Conservation (phyloP, 2,329 filamentous ascomycete genomes). For the Fusarium subtropicale region DNA sequence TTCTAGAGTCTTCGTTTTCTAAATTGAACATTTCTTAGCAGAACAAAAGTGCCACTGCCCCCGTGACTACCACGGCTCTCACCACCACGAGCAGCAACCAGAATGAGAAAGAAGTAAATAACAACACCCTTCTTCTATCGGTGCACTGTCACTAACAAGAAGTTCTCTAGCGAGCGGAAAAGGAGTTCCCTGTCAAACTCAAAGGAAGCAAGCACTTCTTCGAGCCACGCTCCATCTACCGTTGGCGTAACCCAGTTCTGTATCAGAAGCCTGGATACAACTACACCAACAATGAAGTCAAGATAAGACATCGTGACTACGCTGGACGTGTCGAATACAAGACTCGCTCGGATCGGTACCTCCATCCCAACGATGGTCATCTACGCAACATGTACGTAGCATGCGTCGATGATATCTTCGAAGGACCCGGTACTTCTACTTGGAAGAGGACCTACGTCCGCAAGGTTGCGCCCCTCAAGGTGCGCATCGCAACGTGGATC, state of each 20-base stretch:
- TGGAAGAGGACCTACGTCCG: conserved; percentile 47
- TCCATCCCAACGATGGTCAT: conserved; percentile 45
- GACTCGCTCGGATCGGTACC: conserved; percentile 43
- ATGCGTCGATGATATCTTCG: conserved; percentile 43
- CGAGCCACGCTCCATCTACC: conserved; percentile 34
- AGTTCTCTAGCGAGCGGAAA: conserved; percentile 32
- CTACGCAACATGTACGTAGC: conserved; percentile 46
- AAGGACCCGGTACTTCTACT: conserved; percentile 43
- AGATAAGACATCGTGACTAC: conserved; percentile 42
- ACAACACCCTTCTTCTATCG: not conserved
- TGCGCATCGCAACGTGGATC: conserved; percentile 46
- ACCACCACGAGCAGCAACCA: conserved; percentile 19
- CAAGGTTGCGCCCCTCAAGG: conserved; percentile 44
- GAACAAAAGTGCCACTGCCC: conserved; percentile 32
- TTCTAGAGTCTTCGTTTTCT: conserved; percentile 30
- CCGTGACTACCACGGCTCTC: conserved; percentile 30
- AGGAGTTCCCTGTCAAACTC: conserved; percentile 45
- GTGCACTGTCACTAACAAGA: conserved; percentile 14
- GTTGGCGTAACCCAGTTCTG: conserved; percentile 41
- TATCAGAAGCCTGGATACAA: conserved; percentile 42
- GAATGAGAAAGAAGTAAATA: conserved; percentile 37
- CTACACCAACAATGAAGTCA: conserved; percentile 29
- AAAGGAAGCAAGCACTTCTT: conserved; percentile 43
- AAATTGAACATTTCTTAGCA: conserved; percentile 45
- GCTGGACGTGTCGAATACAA: conserved; percentile 41